Evolutionary conservation across 768 basidiomycete genomes (phyloP), one percentile per base, ranked within the genome.

Genomic region (Cubamyces sp.): DNA sequence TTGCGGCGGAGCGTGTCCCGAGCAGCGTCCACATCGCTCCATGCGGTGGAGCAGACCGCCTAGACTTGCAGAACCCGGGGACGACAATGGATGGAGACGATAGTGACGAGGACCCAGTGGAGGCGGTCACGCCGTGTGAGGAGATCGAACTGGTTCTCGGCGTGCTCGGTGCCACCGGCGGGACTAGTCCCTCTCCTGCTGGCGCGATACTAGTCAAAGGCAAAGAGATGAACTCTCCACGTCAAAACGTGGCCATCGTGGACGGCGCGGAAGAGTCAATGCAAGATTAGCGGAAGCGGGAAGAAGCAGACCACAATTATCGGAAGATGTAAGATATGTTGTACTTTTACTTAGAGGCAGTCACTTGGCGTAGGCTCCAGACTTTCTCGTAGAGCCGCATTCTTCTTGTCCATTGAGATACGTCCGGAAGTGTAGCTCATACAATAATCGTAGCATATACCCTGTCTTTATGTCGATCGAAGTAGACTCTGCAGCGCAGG

Each of bases 111-210:
- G 57, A 59, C 11, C 26, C 25, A 46, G 57, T 40, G 6, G 66
- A 64, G n/a, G 48, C 52, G 1, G 30, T 67, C 19, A 62, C 61
- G 1, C 66, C 63, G 11, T 40, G 53, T 42, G 57, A 51, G 23
- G 66, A 62, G 34, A 23, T 19, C 15, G 34, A 48, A 19, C 52
- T 54, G 40, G 25, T 54, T 23, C 21, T 34, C 23, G 23, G 47
- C 25, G 19, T 40, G 23, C 11, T 14, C 19, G 23, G 28, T 30
- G 28, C 28, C 8, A 30, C 28, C 28, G 28, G 4, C 8, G 8
- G 28, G 28, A 30, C 28, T 8, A 30, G 28, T 8, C 28, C 28
- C 8, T 8, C 28, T 30, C 28, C 28, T 30, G 28, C 28, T 30
- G 28, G 28, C 8, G 28, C 28, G 28, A 30, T 3, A 30, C 3